These are phyloP conservation scores for Berberis thunbergii DNA, from an alignment of 164 flowering plant species.

Conservation along the genomic window DNA sequence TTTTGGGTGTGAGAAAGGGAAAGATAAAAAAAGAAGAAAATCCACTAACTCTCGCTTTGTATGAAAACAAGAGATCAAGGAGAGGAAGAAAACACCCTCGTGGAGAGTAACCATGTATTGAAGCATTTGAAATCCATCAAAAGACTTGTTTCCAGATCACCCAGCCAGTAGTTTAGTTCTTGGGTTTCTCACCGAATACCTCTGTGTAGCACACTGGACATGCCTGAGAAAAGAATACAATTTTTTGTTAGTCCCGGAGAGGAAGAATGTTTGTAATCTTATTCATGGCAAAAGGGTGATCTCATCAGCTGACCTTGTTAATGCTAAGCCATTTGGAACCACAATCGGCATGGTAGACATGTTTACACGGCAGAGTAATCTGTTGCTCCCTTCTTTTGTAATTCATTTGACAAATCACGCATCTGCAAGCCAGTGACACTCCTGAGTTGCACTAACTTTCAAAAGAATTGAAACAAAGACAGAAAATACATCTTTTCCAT, in stretches of 20 bases:
- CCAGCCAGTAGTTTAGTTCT: conserved; percentile 6
- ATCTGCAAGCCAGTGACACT: conserved; percentile 28
- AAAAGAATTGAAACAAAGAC: too few species aligned
- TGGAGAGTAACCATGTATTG: not conserved
- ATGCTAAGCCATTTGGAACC: conserved; percentile 80
- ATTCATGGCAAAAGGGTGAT: not conserved
- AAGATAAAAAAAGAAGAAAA: not conserved
- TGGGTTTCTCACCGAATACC: conserved; percentile 36
- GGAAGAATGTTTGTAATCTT: not conserved
- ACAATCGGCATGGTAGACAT: conserved; percentile 62
- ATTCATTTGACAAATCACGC: conserved; percentile 92
- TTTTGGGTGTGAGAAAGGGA: too few species aligned
- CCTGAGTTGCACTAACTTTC: too few species aligned
- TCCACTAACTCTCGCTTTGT: not conserved
- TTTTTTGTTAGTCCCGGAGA: not conserved
- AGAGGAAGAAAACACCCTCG: not conserved
- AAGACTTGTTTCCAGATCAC: not conserved
- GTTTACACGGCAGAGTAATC: conserved; percentile 80
- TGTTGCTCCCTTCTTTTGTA: conserved; percentile 60
- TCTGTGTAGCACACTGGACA: conserved; percentile 80
- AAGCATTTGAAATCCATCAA: not conserved
- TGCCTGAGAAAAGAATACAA: conserved; percentile 28
- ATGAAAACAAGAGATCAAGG: not conserved
- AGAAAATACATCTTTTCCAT: too few species aligned
- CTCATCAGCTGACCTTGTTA: conserved; percentile 52